Evolutionary conservation across 306 rosid genomes (phyloP), one percentile per base, ranked within the genome.

Genomic region (Ammopiptanthus mongolicus): DNA sequence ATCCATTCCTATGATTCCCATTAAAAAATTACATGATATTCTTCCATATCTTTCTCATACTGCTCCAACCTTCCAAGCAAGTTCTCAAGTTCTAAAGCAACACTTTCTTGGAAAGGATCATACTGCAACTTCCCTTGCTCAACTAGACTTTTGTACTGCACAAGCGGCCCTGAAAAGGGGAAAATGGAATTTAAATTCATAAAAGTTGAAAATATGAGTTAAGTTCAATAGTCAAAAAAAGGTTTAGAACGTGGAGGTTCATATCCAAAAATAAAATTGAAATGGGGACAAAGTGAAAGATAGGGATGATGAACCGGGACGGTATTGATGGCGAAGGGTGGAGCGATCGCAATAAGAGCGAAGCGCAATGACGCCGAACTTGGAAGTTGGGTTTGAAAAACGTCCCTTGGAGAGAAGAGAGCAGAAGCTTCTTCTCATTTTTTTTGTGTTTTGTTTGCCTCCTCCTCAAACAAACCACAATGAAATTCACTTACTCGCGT

Each of bases 11-110:
- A 55, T 1, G 52, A 59, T 5, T 50, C 31, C 57, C 37, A 22
- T 17, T 37, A 69, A 57, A 71, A 31, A 12, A 18, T 71, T 84
- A 95, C 97, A 81, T 88, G 95, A 85, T 90, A 95, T 25, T 88
- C 91, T 81, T 90, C 86, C 98, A 95, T 91, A 53, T 88, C 91
- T 75, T 75, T 86, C 81, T 95, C 98, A 78, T 95, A 90, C 81
- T 87, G 85, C 86, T 87, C 96, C 87, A 91, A 87, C 84, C 96
- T 91, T 71, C 89, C 88, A 50, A 95, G 88, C 84, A 95, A 76
- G 18, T 81, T 86, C 84, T 91, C 93, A 44, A 91, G 85, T 69
- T 88, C 88, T 11, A 68, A 73, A 52, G 98, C 97, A 31, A 95
- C 96, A 67, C 57, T 77, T 73, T 91, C 95, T 76, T 95, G 98